Conservation (phyloP, 805 yeast species). For the Saccharomycopsis javanensis region DNA sequence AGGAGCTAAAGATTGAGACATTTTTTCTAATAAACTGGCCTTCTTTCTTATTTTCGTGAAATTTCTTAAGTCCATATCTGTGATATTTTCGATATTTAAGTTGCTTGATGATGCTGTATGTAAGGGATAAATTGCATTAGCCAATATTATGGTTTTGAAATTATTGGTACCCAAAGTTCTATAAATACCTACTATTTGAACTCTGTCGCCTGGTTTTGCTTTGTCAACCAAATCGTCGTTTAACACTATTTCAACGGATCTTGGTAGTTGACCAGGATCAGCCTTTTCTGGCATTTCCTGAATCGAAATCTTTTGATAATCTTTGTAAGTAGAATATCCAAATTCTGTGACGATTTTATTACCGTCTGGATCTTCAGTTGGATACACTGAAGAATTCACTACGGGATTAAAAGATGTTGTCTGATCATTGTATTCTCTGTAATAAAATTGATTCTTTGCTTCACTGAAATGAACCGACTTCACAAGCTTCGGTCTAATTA, state of each 20-base stretch:
- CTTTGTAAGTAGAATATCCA: conserved; percentile 85
- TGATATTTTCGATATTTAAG: conserved; percentile 54
- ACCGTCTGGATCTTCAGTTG: conserved; percentile 88
- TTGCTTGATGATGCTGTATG: conserved; percentile 85
- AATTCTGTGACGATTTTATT: conserved; percentile 83
- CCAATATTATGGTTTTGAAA: conserved; percentile 75
- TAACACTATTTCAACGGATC: conserved; percentile 83
- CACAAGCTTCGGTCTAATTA: conserved; percentile 85
- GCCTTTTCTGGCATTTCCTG: conserved; percentile 98
- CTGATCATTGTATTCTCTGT: conserved; percentile 87
- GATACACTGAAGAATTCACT: conserved; percentile 76
- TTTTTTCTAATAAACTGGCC: conserved; percentile 61
- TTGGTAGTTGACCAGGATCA: conserved; percentile 95
- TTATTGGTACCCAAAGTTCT: conserved; percentile 78
- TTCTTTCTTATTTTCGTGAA: conserved; percentile 71
- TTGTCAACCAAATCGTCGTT: conserved; percentile 91
- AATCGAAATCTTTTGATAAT: conserved; percentile 85
- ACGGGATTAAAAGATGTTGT: conserved; percentile 84
- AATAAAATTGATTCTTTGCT: conserved; percentile 70
- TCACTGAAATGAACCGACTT: conserved; percentile 92
- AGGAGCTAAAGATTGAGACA: conserved; percentile 87
- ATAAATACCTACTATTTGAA: conserved; percentile 88
- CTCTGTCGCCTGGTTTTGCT: conserved; percentile 93
- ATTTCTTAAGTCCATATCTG: conserved; percentile 77
- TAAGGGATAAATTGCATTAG: conserved; percentile 80